A percentile compares a stretch with the other conserved stretches of the same genome.
These are phyloP conservation scores for Podospora sp. DNA, from an alignment of 495 filamentous ascomycete species.

Conservation along the genomic window DNA sequence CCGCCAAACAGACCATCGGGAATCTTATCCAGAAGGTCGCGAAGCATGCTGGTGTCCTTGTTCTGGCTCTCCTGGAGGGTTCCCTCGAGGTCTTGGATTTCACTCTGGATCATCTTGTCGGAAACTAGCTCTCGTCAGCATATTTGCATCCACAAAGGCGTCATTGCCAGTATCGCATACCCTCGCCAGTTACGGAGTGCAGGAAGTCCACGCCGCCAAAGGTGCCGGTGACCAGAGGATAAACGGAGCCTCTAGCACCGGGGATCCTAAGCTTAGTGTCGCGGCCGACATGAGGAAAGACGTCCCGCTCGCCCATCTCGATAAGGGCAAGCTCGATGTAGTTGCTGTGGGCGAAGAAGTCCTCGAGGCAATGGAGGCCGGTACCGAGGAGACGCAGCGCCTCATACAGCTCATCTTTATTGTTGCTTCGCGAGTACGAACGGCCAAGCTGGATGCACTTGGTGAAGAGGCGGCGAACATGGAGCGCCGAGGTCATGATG, in stretches of 20 bases:
- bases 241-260: slow-evolving; percentile 66
- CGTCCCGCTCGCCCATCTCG: slow-evolving; percentile 73
- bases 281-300: slow-evolving; percentile 86
- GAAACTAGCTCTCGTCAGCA: slow-evolving; percentile 51
- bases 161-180: slow-evolving; percentile 25
- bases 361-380: slow-evolving; percentile 87
- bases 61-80: slow-evolving; percentile 64
- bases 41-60: slow-evolving; percentile 65
- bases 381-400: slow-evolving; percentile 83
- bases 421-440: slow-evolving; percentile 59
- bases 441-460: slow-evolving; percentile 73
- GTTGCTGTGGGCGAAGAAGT: slow-evolving; percentile 90
- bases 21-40: slow-evolving; percentile 74
- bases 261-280: slow-evolving; percentile 64
- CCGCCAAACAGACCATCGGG: slow-evolving; percentile 74
- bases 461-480: slow-evolving; percentile 73
- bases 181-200: slow-evolving; percentile 85
- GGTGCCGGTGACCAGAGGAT: slow-evolving; percentile 82
- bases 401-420: slow-evolving; percentile 79
- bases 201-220: slow-evolving; percentile 88
- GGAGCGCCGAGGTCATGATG: slow-evolving; percentile 74
- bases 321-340: slow-evolving; percentile 84
- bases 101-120: slow-evolving; percentile 85
- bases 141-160: neutral
- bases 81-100: slow-evolving; percentile 79